Evolutionary conservation across 805 yeast species (phyloP), one percentile per base, ranked within the genome.

Genomic region (Candida pseudofarinosa): DNA sequence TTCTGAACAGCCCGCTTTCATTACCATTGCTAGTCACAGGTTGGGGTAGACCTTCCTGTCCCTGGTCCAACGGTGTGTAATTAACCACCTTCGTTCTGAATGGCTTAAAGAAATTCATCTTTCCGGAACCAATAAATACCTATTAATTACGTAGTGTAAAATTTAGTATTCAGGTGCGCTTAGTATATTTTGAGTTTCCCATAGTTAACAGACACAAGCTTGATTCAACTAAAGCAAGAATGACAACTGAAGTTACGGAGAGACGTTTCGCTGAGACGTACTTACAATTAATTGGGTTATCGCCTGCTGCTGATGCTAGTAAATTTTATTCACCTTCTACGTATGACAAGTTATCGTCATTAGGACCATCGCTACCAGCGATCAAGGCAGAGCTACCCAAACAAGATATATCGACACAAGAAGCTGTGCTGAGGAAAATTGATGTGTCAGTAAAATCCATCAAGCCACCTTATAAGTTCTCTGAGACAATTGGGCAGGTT

Each of bases 401-500:
- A 10, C 18, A 28, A 13, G 37, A n/a, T 8, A 41, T 42, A 10
- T 16, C 33, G 13, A 17, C 14, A 17, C 5, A 2, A 14, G 14
- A 19, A 6, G 33, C 12, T 14, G 30, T 20, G 10, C 47, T 45
- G 34, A 32, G 28, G 30, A 42, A 47, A 37, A 51, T 66, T 39
- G 54, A 50, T 17, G 52, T 73, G 39, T 49, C 56, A 16, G 70
- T 87, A 56, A 83, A 83, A 60, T 83, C 90, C 23, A 75, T 88
- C 42, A 80, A 81, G 52, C 77, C 83, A 3, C 95, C 95, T 4
- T 62, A 50, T 55, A 85, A 81, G 55, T 84, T 86, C 60, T 58
- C 65, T 32, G 47, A 56, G 4, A 58, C 47, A 32, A 49, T 70
- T 42, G 33, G 32, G 4, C 52, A 39, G 42, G 65, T 55, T 30